phyloP scores from a whole-genome alignment of 192 early-diverging fungal genomes.

The Fimicolochytrium jonesii region DNA sequence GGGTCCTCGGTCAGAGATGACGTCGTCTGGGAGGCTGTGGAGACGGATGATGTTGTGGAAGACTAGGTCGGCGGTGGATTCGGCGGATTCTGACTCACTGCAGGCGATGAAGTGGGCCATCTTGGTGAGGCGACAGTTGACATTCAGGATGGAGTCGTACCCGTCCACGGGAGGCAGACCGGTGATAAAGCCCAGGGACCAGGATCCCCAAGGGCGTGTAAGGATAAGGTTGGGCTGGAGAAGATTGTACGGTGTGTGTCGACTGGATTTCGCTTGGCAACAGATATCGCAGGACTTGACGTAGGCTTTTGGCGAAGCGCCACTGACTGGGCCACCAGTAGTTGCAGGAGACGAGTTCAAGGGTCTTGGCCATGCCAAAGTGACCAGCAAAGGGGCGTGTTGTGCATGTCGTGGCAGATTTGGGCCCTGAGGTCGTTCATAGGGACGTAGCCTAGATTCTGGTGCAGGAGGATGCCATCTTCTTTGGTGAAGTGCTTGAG shows the following conservation, averaged over 20 bases:
- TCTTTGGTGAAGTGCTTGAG: background rate
- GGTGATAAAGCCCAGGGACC: background rate
- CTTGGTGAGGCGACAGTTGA: too few relatives aligned
- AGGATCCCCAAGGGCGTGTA: background rate
- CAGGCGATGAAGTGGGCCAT: too few relatives aligned
- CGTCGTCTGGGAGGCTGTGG: too few relatives aligned
- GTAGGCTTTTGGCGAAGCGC: background rate
- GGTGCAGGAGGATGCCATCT: background rate
- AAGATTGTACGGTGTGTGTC: background rate
- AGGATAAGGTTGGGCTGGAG: background rate
- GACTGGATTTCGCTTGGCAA: background rate
- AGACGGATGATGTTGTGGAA: too few relatives aligned
- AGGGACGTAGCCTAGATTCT: background rate
- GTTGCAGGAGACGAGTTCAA: background rate
- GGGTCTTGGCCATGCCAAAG: background rate
- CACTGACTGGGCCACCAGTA: background rate
- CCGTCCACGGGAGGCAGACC: background rate
- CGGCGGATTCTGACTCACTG: too few relatives aligned
- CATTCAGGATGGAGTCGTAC: too few relatives aligned
- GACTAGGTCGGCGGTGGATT: too few relatives aligned
- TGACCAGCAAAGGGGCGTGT: slow-evolving; percentile 1
- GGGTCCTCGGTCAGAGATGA: too few relatives aligned
- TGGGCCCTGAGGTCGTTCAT: background rate
- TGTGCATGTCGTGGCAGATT: background rate
- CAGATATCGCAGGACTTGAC: background rate